Evolutionary conservation across 805 yeast genomes (phyloP), one percentile per base, ranked within the genome.

Genomic region (Yamadazyma sp.): DNA sequence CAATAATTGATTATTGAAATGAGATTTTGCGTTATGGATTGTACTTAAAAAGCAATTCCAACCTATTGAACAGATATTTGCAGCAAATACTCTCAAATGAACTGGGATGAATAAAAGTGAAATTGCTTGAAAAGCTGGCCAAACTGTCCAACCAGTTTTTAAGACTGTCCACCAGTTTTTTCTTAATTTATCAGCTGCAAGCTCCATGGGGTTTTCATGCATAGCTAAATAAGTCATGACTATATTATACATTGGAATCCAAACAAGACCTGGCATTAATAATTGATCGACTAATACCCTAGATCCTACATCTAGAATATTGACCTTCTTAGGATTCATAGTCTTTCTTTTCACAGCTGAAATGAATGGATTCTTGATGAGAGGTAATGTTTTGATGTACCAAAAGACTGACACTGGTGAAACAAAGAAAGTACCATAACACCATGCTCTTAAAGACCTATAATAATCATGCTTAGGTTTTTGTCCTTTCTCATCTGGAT

Each of bases 11-110:
- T 62, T 63, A 40, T 60, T 58, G 18, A 65, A 69, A 33, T 61
- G 70, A 7, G 65, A 61, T 40, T 53, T 49, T 11, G 67, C 61
- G 31, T 78, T 68, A 44, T 84, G 87, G 37, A 63, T 55, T 36
- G 53, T 62, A 45, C 70, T 65, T 52, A 66, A 60, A 48, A 55
- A 66, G 27, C 65, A 58, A 43, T 60, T 65, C 73, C 73, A 66
- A 18, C 68, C 66, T 15, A 64, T 53, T 6, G 69, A 61, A 61
- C 67, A 63, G 8, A 63, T 27, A 38, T 66, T 66, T 15, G 67
- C 43, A 15, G 60, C 52, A 11, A 65, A 62, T 11, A 63, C 53
- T 31, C 73, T 47, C 26, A 62, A 50, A 36, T 65, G 69, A 9
- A 64, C 55, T 1, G 73, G 73, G 18, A 65, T 50, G 28, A 55